These are phyloP conservation scores for Cornus florida DNA, from an alignment of 148 eudicot species.

Conservation along the genomic window DNA sequence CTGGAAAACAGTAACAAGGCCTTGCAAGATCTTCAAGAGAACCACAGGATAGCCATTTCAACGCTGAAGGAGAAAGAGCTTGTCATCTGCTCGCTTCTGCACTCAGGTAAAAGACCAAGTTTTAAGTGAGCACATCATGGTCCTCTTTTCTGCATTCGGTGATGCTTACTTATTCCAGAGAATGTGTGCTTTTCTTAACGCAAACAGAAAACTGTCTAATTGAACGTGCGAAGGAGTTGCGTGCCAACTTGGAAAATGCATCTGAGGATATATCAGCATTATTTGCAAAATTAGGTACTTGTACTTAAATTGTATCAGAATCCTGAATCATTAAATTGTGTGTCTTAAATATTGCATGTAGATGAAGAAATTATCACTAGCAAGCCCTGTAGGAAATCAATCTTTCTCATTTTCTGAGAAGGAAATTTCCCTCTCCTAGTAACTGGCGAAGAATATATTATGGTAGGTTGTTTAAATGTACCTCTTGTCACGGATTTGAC, in stretches of 20 bases:
- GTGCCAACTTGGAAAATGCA: constrained; percentile 66
- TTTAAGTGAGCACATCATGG: neutral
- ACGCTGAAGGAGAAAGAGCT: constrained; percentile 64
- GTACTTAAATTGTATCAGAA: neutral
- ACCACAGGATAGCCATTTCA: constrained; percentile 38
- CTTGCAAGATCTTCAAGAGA: constrained; percentile 60
- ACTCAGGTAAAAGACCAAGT: constrained; percentile 46
- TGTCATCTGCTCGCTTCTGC: constrained; percentile 54
- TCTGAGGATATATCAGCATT: constrained; percentile 58
- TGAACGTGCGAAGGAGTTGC: constrained; percentile 64
- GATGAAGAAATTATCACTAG: neutral
- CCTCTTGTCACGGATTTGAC: no score
- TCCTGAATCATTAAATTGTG: neutral
- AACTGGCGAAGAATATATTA: no score
- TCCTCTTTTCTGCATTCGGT: neutral
- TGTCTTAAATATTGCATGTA: neutral
- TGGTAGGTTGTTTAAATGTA: no score
- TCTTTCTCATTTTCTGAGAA: no score
- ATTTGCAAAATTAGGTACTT: constrained; percentile 60
- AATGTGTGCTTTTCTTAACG: constrained; percentile 7
- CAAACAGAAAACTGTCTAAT: constrained; percentile 59
- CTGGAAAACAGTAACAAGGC: constrained; percentile 49
- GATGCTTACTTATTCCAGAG: neutral
- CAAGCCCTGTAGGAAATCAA: no score
- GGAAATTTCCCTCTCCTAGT: no score